Conservation (phyloP, 257 asterid species). For the Apocynum venetum region DNA sequence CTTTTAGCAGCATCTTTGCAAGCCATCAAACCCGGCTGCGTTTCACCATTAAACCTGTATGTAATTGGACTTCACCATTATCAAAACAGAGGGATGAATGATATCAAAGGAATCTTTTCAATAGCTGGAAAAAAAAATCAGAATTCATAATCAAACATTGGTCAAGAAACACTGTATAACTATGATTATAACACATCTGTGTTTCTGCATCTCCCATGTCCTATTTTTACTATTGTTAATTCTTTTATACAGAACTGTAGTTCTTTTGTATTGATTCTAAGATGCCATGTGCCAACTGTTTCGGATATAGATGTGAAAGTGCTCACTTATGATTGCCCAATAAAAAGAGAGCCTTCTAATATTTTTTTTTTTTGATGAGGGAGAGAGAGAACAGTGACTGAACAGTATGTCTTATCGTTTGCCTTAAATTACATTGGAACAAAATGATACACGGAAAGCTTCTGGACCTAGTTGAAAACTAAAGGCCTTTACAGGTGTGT, state of each 20-base stretch:
- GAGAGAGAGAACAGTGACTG: neutral
- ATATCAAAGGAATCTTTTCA: neutral
- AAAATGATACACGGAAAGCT: neutral
- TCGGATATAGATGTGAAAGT: neutral
- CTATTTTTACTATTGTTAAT: neutral
- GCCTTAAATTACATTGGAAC: neutral
- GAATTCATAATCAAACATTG: conserved; percentile 5
- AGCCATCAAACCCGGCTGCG: conserved; percentile 72
- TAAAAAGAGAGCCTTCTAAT: neutral
- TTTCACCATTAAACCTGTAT: conserved; percentile 71
- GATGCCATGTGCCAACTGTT: neutral
- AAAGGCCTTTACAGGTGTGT: conserved; percentile 11
- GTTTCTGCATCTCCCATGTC: neutral
- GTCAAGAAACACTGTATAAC: conserved; percentile 6
- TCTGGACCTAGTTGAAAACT: conserved; percentile 9
- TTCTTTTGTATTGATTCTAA: neutral
- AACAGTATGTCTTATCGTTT: conserved; percentile 2
- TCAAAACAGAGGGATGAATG: conserved; percentile 4
- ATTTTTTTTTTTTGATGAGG: too few species aligned
- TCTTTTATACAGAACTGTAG: neutral
- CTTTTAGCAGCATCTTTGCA: conserved; percentile 81
- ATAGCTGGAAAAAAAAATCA: neutral
- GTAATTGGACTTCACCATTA: conserved; percentile 1
- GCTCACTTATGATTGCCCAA: neutral
- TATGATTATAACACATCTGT: neutral